phyloP scores from a whole-genome alignment of 805 yeast species.

The Yarrowia bubula region DNA sequence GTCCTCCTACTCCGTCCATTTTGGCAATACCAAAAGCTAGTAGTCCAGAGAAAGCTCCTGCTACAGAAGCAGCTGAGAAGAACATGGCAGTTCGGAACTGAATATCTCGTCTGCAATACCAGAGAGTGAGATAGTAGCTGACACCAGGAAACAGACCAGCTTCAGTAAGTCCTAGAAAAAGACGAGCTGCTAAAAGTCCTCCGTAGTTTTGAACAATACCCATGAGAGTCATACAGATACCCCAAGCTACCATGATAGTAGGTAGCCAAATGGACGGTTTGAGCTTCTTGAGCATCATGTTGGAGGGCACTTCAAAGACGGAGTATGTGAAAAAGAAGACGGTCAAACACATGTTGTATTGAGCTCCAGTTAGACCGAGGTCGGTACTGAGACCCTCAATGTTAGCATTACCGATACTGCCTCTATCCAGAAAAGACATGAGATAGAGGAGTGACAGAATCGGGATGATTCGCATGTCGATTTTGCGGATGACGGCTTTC shows the following conservation, averaged over 20 bases:
- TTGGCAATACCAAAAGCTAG: slow-evolving; percentile 44
- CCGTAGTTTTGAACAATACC: slow-evolving; percentile 40
- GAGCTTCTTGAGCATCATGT: slow-evolving; percentile 35
- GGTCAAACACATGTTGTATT: slow-evolving; percentile 43
- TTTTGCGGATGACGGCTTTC: slow-evolving; percentile 38
- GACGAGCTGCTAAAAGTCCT: slow-evolving; percentile 41
- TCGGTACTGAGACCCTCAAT: slow-evolving; percentile 51
- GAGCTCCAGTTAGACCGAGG: slow-evolving; percentile 36
- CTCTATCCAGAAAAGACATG: slow-evolving; percentile 51
- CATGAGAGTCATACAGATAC: slow-evolving; percentile 40
- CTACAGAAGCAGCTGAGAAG: slow-evolving; percentile 35
- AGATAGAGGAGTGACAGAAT: slow-evolving; percentile 49
- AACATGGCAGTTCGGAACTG: slow-evolving; percentile 44
- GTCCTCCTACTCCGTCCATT: slow-evolving; percentile 42
- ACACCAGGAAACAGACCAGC: slow-evolving; percentile 48
- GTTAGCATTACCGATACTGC: slow-evolving; percentile 54
- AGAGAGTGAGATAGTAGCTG: slow-evolving; percentile 35
- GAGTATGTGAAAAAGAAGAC: slow-evolving; percentile 41
- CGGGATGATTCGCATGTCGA: slow-evolving; percentile 48
- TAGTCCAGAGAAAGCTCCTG: slow-evolving; percentile 56
- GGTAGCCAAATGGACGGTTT: slow-evolving; percentile 43
- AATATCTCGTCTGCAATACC: slow-evolving; percentile 43
- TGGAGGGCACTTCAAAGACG: slow-evolving; percentile 34
- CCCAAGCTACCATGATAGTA: slow-evolving; percentile 40
- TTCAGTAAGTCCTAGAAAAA: slow-evolving; percentile 45